A percentile compares a stretch with the other conserved stretches of the same genome.
Evolutionary conservation across 768 basidiomycete genomes (phyloP).

Genomic region (Strobilomyces echinocephalus): DNA sequence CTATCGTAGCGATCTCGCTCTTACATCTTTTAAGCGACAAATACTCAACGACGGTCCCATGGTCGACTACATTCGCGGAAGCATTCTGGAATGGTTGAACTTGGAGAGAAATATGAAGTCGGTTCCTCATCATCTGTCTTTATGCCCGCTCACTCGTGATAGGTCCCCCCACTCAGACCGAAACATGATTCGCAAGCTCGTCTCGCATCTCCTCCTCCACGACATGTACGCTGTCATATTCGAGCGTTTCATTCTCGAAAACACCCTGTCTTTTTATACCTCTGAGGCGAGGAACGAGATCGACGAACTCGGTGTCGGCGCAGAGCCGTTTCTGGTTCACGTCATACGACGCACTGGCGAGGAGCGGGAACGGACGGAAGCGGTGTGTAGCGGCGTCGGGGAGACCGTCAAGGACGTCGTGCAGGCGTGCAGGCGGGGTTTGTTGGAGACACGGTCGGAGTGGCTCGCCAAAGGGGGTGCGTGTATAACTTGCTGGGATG

Average conservation of each 20-base stretch:
- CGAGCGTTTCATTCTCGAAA: conserved; percentile 49
- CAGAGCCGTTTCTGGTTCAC: conserved; percentile 52
- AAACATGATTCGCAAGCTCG: conserved; percentile 42
- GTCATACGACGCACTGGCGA: conserved; percentile 44
- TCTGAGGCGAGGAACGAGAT: conserved; percentile 43
- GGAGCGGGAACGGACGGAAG: conserved; percentile 52
- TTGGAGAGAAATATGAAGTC: conserved; percentile 49
- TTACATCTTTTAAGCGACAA: conserved; percentile 43
- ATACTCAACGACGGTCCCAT: conserved; percentile 50
- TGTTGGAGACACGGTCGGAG: conserved; percentile 41
- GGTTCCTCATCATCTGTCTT: not conserved
- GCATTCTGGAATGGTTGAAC: conserved; percentile 48
- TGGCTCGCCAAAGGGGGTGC: conserved; percentile 42
- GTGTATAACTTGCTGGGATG: conserved; percentile 30
- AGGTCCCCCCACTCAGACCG: conserved; percentile 40
- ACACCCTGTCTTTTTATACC: conserved; percentile 50
- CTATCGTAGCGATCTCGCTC: conserved; percentile 48
- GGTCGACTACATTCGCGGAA: conserved; percentile 38
- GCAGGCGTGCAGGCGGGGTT: conserved; percentile 48
- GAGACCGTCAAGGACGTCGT: conserved; percentile 47
- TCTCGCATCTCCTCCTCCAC: conserved; percentile 53
- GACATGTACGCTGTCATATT: conserved; percentile 52
- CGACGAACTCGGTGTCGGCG: conserved; percentile 29
- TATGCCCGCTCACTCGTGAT: not conserved
- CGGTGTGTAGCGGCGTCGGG: conserved; percentile 41